Conservation (phyloP, 23 red algal species). For the Cyanidiococcus yangmingshanensis region DNA sequence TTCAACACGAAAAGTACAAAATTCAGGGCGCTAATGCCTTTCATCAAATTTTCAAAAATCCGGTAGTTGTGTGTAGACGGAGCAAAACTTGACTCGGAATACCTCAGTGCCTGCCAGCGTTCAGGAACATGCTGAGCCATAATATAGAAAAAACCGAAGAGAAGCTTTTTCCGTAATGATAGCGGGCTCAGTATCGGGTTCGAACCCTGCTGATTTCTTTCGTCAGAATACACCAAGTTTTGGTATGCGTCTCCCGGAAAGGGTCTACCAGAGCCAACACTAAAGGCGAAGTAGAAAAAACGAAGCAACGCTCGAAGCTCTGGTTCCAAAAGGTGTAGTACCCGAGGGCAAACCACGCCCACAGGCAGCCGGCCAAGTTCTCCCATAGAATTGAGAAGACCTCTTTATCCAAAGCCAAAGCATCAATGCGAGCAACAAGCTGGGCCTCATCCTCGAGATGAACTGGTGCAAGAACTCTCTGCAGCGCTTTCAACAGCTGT, state of each 20-base stretch:
- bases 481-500: neutral
- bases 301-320: slow-evolving; percentile 5
- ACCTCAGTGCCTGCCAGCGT: neutral
- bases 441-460: neutral
- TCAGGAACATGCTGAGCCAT: neutral
- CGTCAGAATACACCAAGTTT: neutral
- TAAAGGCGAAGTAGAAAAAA: neutral
- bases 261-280: neutral
- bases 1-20: slow-evolving; percentile 28
- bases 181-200: neutral
- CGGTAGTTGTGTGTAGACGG: neutral
- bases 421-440: neutral
- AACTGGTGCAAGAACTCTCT: neutral
- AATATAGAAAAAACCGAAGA: neutral
- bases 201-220: neutral
- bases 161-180: neutral
- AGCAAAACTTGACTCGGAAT: neutral
- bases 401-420: neutral
- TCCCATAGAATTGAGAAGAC: neutral
- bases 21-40: neutral
- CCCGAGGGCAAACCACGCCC: neutral
- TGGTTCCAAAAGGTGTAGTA: neutral
- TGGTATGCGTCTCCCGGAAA: slow-evolving; percentile 5
- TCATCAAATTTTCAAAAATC: slow-evolving; percentile 5
- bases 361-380: neutral